phyloP scores from a whole-genome alignment of 179 eudicot genomes.

The Beta lomatogona region DNA sequence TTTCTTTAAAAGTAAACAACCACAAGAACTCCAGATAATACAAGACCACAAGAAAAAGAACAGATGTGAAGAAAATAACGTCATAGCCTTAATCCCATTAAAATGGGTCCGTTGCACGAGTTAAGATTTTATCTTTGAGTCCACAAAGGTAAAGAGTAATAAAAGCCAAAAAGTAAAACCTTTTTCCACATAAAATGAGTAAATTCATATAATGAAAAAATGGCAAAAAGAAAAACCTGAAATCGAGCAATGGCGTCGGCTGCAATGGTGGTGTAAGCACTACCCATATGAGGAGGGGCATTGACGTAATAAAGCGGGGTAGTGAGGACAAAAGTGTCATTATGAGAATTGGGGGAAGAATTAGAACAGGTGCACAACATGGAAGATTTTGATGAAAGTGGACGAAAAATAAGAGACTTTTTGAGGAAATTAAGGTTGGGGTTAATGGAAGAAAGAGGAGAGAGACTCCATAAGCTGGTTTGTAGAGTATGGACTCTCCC shows the following conservation, averaged over 20 bases:
- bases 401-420: constrained; percentile 30
- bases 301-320: constrained; percentile 98
- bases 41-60: too few species aligned
- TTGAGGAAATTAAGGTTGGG: constrained; percentile 31
- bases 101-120: too few species aligned
- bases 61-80: too few species aligned
- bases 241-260: constrained; percentile 98
- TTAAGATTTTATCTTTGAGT: too few species aligned
- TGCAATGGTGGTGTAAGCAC: constrained; percentile 98
- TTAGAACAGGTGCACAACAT: constrained; percentile 42
- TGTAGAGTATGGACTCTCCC: constrained; percentile 47
- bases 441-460: constrained; percentile 33
- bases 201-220: neutral
- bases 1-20: too few species aligned
- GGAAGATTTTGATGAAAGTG: constrained; percentile 33
- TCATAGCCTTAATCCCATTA: too few species aligned
- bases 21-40: too few species aligned
- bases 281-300: constrained; percentile 99
- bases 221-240: constrained; percentile 52
- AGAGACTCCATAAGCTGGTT: constrained; percentile 37
- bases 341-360: constrained; percentile 5
- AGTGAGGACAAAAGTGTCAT: constrained; percentile 70
- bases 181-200: too few species aligned
- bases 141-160: too few species aligned
- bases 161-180: too few species aligned